phyloP scores from a whole-genome alignment of 2,329 filamentous ascomycete species.

The Cladosporium sp. region DNA sequence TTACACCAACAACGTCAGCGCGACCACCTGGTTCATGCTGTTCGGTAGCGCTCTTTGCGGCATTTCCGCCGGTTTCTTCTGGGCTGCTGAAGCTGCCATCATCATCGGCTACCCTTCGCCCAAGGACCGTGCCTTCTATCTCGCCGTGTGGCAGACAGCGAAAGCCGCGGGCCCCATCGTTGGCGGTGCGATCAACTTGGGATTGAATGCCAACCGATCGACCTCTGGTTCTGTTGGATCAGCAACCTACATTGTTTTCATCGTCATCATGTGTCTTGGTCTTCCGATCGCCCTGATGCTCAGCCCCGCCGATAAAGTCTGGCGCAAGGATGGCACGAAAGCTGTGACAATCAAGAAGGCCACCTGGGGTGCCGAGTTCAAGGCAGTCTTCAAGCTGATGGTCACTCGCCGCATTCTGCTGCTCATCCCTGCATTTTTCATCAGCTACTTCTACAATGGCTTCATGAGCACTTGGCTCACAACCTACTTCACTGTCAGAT shows the following conservation, averaged over 20 bases:
- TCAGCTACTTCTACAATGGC: slow-evolving; percentile 36
- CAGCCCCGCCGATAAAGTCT: slow-evolving; percentile 43
- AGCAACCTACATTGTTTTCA: slow-evolving; percentile 44
- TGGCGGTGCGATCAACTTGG: slow-evolving; percentile 49
- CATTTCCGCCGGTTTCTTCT: slow-evolving; percentile 47
- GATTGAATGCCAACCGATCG: slow-evolving; percentile 39
- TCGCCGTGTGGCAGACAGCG: slow-evolving; percentile 34
- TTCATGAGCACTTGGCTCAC: slow-evolving; percentile 29
- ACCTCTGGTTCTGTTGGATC: slow-evolving; percentile 36
- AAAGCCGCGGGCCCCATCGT: slow-evolving; percentile 40
- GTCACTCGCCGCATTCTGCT: slow-evolving; percentile 31
- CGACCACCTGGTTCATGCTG: slow-evolving; percentile 49
- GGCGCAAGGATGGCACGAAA: slow-evolving; percentile 39
- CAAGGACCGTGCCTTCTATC: slow-evolving; percentile 33
- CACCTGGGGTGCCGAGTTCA: slow-evolving; percentile 22
- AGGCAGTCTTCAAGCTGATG: slow-evolving; percentile 23
- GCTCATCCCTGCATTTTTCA: slow-evolving; percentile 30
- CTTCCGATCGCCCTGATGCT: slow-evolving; percentile 41
- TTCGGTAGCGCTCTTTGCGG: slow-evolving; percentile 47
- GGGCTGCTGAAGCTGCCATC: slow-evolving; percentile 47
- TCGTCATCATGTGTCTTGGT: slow-evolving; percentile 46
- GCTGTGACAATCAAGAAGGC: slow-evolving; percentile 24
- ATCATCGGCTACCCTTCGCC: slow-evolving; percentile 44
- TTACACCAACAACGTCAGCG: slow-evolving; percentile 47
- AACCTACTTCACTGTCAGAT: slow-evolving; percentile 33